Evolutionary conservation across 768 basidiomycete species (phyloP), one percentile per base, ranked within the genome.

Genomic region (Tricholoma flavovirens): DNA sequence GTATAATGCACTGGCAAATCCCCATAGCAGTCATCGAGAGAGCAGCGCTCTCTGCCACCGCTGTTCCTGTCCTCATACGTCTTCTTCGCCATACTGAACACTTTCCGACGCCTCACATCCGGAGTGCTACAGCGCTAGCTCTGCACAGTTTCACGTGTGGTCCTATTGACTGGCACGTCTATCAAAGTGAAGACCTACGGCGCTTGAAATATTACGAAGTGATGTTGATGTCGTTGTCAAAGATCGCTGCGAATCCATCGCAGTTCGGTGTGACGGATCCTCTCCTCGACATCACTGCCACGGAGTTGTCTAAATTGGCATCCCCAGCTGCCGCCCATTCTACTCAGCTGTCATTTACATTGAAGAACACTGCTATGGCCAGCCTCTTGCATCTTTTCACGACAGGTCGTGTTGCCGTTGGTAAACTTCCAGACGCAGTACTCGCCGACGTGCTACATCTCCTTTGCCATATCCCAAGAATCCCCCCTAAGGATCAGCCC

Each of bases 371-470:
- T 1, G 71, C 69, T 5, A 62, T 71, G 21, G 56, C 63, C 11
- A 71, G 71, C n/a, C 56, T 76, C n/a, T 71, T 70, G n/a, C 67
- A 65, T 32, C 66, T 76, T 1, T 73, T 71, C 45, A 63, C 69
- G 26, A 67, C 71, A 29, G 73, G 71, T 14, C 66, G 64, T 12
- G 64, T 77, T 30, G 65, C 64, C 2, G 63, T 67, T 21, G 71
- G 67, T 35, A 54, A 59, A 1, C 60, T 74, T 15, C 58, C 71
- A 0, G 71, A 76, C 53, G 38, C 54, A 17, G 60, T 66, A 26
- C 67, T 76, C 7, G 69, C 68, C 2, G 71, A 77, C 51, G 69
- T 73, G 1, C 64, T 76, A 1, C 72, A 74, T 46, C 65, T 76
- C 9, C 64, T 76, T 4, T 68, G 71, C 55, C 74, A 75, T 15